Conservation (phyloP, 2,329 filamentous ascomycete genomes). For the Paraphoma chrysanthemicola region DNA sequence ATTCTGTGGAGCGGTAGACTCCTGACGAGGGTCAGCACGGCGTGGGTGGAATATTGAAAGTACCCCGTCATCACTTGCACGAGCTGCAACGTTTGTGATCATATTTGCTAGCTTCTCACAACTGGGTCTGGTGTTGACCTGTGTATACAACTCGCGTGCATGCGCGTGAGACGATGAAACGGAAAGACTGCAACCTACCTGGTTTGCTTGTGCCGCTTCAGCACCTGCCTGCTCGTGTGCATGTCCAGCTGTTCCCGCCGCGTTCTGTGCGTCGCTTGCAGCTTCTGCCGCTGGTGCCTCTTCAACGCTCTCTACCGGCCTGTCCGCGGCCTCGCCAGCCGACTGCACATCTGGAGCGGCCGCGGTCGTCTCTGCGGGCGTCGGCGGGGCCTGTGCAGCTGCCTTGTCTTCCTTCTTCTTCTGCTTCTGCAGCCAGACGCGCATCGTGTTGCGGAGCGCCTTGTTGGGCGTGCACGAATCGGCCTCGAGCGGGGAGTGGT, state of each 20-base stretch:
- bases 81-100: slow-evolving; percentile 26
- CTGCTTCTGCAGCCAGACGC: slow-evolving; percentile 91
- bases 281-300: slow-evolving; percentile 18
- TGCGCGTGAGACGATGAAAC: neutral
- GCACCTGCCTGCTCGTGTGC: slow-evolving; percentile 22
- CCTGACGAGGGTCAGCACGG: slow-evolving; percentile 24
- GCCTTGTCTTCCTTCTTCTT: slow-evolving; percentile 61
- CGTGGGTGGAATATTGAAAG: slow-evolving; percentile 6
- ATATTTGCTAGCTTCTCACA: slow-evolving; percentile 19
- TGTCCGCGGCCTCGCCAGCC: slow-evolving; percentile 28
- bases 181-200: slow-evolving; percentile 30
- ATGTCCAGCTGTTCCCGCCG: slow-evolving; percentile 18
- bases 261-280: slow-evolving; percentile 11
- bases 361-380: slow-evolving; percentile 26
- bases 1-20: slow-evolving; percentile 14
- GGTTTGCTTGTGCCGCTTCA: slow-evolving; percentile 23
- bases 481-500: slow-evolving; percentile 84
- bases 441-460: slow-evolving; percentile 87
- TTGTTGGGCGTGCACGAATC: slow-evolving; percentile 91
- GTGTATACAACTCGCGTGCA: slow-evolving; percentile 6
- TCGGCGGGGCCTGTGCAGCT: slow-evolving; percentile 38
- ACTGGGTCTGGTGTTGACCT: slow-evolving; percentile 4
- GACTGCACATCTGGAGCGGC: slow-evolving; percentile 29
- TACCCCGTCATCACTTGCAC: slow-evolving; percentile 26
- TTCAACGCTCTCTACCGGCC: slow-evolving; percentile 40